Evolutionary conservation across 768 basidiomycete species (phyloP).

Genomic region (Tricholoma furcatifolium): DNA sequence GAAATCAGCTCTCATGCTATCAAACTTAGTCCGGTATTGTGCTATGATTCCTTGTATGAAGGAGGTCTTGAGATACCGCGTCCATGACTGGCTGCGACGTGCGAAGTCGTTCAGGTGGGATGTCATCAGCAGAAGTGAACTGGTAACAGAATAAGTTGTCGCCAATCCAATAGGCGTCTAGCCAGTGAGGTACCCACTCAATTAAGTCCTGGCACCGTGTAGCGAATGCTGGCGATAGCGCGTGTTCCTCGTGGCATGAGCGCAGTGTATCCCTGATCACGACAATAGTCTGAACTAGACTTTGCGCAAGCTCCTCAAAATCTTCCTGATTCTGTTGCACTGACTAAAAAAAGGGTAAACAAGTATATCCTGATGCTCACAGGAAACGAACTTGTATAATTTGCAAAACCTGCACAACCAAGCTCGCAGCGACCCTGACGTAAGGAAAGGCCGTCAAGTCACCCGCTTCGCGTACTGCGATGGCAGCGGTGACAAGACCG

Average conservation of each 20-base stretch:
- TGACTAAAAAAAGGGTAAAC: not conserved
- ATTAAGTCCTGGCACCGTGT: slow-evolving; percentile 4
- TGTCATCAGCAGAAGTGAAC: slow-evolving; percentile 3
- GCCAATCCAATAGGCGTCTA: not conserved
- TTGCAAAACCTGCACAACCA: slow-evolving; percentile 8
- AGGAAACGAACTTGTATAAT: slow-evolving; percentile 6
- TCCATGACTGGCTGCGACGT: slow-evolving; percentile 5
- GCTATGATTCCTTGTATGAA: not conserved
- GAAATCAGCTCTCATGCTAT: slow-evolving; percentile 4
- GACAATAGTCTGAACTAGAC: slow-evolving; percentile 6
- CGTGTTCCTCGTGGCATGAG: not conserved
- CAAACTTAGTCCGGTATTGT: slow-evolving; percentile 6
- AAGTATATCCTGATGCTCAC: not conserved
- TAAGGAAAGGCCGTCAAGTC: slow-evolving; percentile 1
- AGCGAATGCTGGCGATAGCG: not conserved
- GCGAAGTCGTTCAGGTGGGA: not conserved
- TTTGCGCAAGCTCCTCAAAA: slow-evolving; percentile 8
- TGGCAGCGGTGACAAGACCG: not conserved
- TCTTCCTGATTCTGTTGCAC: slow-evolving; percentile 5
- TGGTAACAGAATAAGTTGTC: not conserved
- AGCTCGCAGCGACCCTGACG: slow-evolving; percentile 5
- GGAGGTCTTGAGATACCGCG: not conserved
- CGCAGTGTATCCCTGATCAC: slow-evolving; percentile 4
- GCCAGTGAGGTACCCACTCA: not conserved
- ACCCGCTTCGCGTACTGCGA: slow-evolving; percentile 2